These are phyloP conservation scores for Rhytidhysteron rufulum DNA, from an alignment of 2,329 filamentous ascomycete genomes.

Conservation along the genomic window DNA sequence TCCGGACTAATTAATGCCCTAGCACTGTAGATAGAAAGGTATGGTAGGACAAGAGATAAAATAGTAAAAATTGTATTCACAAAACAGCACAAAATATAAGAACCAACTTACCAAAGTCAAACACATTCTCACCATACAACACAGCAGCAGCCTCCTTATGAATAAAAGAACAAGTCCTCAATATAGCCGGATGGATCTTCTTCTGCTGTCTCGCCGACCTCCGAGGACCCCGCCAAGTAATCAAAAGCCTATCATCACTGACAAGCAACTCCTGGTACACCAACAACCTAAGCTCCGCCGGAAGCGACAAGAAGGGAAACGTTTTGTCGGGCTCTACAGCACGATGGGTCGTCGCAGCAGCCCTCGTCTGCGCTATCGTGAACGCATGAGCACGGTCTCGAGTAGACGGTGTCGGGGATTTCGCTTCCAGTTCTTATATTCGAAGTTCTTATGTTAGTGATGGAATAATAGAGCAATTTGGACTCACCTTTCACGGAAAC, in stretches of 20 bases:
- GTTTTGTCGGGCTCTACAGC: not conserved
- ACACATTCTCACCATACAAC: slow-evolving; percentile 15
- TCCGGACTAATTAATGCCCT: too few relatives aligned
- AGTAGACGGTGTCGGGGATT: too few relatives aligned
- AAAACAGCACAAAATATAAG: too few relatives aligned
- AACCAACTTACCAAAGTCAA: slow-evolving; percentile 13
- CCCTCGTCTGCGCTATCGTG: not conserved
- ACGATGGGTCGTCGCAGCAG: not conserved
- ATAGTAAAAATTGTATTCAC: too few relatives aligned
- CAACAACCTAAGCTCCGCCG: slow-evolving; percentile 10
- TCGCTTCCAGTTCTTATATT: too few relatives aligned
- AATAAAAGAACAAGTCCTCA: slow-evolving; percentile 8
- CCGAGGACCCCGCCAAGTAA: slow-evolving; percentile 9
- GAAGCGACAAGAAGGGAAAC: slow-evolving; percentile 12
- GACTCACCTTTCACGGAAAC: too few relatives aligned
- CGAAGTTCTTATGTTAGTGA: too few relatives aligned
- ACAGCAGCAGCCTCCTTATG: slow-evolving; percentile 7
- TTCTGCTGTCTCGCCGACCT: slow-evolving; percentile 8
- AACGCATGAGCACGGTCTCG: not conserved
- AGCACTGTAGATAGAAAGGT: too few relatives aligned
- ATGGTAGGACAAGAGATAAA: too few relatives aligned
- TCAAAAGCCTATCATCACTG: slow-evolving; percentile 8
- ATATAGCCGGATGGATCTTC: slow-evolving; percentile 9
- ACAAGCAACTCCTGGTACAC: slow-evolving; percentile 14
- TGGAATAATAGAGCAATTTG: too few relatives aligned